These are phyloP conservation scores for Suhomyces sp. DNA, from an alignment of 805 yeast species.

Conservation along the genomic window DNA sequence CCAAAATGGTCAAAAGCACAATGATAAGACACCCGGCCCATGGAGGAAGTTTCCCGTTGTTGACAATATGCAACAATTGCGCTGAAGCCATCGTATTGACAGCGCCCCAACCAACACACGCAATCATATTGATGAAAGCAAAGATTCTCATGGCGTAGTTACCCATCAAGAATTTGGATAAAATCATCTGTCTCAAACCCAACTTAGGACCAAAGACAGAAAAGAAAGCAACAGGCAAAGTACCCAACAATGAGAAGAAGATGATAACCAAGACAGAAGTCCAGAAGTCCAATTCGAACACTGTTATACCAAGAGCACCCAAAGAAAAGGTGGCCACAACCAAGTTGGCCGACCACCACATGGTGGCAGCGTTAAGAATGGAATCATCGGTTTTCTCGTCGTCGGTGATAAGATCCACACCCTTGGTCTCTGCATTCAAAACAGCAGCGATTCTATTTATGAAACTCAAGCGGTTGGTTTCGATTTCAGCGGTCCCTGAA, in stretches of 20 bases:
- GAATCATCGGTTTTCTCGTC: slow-evolving; percentile 71
- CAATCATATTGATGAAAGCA: slow-evolving; percentile 71
- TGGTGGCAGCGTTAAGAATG: slow-evolving; percentile 67
- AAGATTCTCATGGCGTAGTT: slow-evolving; percentile 71
- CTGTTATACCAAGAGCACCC: slow-evolving; percentile 61
- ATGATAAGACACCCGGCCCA: slow-evolving; percentile 88
- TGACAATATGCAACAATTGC: slow-evolving; percentile 74
- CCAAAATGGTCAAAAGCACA: slow-evolving; percentile 61
- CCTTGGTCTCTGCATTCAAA: slow-evolving; percentile 52
- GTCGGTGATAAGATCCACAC: slow-evolving; percentile 78
- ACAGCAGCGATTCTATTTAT: slow-evolving; percentile 31
- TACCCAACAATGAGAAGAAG: slow-evolving; percentile 73
- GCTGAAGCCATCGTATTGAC: slow-evolving; percentile 90
- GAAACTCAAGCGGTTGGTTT: slow-evolving; percentile 21
- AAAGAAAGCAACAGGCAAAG: slow-evolving; percentile 75
- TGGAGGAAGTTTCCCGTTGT: slow-evolving; percentile 66
- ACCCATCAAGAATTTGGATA: slow-evolving; percentile 78
- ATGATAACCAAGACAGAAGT: slow-evolving; percentile 63
- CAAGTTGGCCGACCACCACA: slow-evolving; percentile 91
- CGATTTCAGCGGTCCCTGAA: slow-evolving; percentile 25
- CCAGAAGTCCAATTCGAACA: slow-evolving; percentile 71
- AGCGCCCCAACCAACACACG: slow-evolving; percentile 95
- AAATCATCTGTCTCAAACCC: slow-evolving; percentile 85
- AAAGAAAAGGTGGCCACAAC: slow-evolving; percentile 79
- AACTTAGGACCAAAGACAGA: slow-evolving; percentile 79